Base-by-base conservation (phyloP, 148 eudicot genomes). In the Silene uniflora region DNA sequence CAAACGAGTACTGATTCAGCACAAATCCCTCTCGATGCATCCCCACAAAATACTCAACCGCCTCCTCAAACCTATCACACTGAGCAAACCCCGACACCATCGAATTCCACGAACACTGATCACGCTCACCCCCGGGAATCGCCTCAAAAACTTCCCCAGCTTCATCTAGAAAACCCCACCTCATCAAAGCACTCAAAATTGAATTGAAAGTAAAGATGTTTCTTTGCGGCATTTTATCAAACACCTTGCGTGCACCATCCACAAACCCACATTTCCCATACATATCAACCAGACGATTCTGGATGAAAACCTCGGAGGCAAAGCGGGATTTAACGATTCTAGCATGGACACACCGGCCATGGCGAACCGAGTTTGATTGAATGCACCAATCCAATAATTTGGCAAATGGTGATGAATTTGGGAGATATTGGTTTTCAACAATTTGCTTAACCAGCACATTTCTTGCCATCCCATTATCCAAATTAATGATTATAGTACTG, bases 81-180 rank as follows among this genome's bases (percentile, higher is more conserved):
- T 87, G 96, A 21, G 96, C 91, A 83, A 89, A 90, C 63, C 93
- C 90, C 12, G 98, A 85, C 9, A 93, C 86, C 86, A 93, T 86
- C 11, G 88, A 81, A 71, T 93, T 93, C 98, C 98, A 90, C 56
- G 98, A 89, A 80, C 98, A 93, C 75, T 90, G 96, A 79, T 93
- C 98, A 73, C 89, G 89, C 58, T 84, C 88, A 78, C 88, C 87
- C 52, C 75, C 87, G 62, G 88, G 86, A 75, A 87, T 80, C 14
- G 74, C 81, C 68, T 59, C 63, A 71, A 93, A 93, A 44, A 85
- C 72, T 83, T 62, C 65, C 21, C 44, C 67, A 29, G 92, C 94
- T 65, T 92, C 92, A 49, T 82, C 89, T 42, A 88, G 69, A 56
- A 80, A 84, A 65, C 93, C 91, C 76, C 82, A 82, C 10, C 68